These are phyloP conservation scores for Apiotrichum gracile DNA, from an alignment of 1,284 basidiomycete genomes.

Conservation along the genomic window DNA sequence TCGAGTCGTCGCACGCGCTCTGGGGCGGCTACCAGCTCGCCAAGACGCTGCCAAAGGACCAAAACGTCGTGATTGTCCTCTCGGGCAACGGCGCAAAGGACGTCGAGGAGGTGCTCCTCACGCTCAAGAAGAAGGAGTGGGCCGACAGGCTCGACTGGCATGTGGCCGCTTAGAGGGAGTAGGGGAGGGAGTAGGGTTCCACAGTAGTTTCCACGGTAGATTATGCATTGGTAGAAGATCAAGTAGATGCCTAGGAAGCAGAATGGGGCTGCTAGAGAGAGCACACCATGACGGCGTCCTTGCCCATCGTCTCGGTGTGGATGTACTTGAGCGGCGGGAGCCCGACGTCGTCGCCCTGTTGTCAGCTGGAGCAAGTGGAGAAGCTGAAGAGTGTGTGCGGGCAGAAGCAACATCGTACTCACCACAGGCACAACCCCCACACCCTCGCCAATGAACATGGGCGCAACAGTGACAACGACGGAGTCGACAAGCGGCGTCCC, in stretches of 20 bases:
- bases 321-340: conserved; percentile 31
- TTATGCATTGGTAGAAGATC: neutral
- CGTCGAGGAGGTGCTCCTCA: conserved; percentile 43
- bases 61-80: conserved; percentile 71
- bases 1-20: conserved; percentile 93
- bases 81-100: conserved; percentile 45
- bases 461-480: conserved; percentile 76
- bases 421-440: conserved; percentile 50
- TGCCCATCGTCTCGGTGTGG: conserved; percentile 43
- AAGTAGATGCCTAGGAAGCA: no score
- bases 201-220: no score
- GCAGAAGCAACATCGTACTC: conserved; percentile 5
- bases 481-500: conserved; percentile 57
- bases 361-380: neutral
- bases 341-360: conserved; percentile 24
- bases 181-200: no score
- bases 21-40: conserved; percentile 86
- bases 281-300: conserved; percentile 45
- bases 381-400: no score
- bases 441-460: conserved; percentile 70
- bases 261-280: neutral
- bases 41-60: conserved; percentile 73
- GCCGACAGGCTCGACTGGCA: conserved; percentile 86
- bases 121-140: conserved; percentile 59
- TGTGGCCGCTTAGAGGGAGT: conserved; percentile 23